These are phyloP conservation scores for Dipteronia sinensis DNA, from an alignment of 345 rosid species.

Conservation along the genomic window DNA sequence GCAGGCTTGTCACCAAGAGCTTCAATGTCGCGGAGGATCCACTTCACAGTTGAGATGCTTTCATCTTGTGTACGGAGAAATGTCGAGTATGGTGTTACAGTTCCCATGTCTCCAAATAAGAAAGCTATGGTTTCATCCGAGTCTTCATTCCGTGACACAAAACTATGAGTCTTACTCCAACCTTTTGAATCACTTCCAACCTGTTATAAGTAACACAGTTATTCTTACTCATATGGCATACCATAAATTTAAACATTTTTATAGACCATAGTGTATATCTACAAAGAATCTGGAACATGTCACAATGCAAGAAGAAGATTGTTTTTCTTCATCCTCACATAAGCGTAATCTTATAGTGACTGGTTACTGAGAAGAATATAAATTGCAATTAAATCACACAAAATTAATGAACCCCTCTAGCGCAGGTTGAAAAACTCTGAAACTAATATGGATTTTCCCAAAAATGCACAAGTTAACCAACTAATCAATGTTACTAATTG, in stretches of 20 bases:
- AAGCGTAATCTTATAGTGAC: not conserved
- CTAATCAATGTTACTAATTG: too few species aligned
- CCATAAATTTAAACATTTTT: not conserved
- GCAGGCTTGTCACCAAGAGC: slow-evolving; percentile 66
- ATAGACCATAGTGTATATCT: not conserved
- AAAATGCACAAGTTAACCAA: too few species aligned
- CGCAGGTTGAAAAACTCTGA: not conserved
- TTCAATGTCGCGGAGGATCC: slow-evolving; percentile 83
- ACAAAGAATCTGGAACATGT: not conserved
- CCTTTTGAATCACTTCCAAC: slow-evolving; percentile 84
- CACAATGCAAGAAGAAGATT: not conserved
- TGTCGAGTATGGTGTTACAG: slow-evolving; percentile 72
- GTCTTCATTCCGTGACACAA: slow-evolving; percentile 55
- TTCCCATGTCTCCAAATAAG: slow-evolving; percentile 91
- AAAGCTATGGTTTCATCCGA: slow-evolving; percentile 69
- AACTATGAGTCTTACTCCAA: slow-evolving; percentile 70
- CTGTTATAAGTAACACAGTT: slow-evolving; percentile 30
- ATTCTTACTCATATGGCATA: not conserved
- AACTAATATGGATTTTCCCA: too few species aligned
- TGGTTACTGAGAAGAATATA: not conserved
- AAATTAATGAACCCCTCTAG: not conserved
- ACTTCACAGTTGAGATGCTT: slow-evolving; percentile 74
- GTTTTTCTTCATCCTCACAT: not conserved
- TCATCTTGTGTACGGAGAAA: slow-evolving; percentile 76
- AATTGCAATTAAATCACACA: not conserved